Percentiles rank a stretch among this genome's conserved stretches.
Conservation (phyloP, 2,329 filamentous ascomycete genomes). For the Xylariaceae sp. region DNA sequence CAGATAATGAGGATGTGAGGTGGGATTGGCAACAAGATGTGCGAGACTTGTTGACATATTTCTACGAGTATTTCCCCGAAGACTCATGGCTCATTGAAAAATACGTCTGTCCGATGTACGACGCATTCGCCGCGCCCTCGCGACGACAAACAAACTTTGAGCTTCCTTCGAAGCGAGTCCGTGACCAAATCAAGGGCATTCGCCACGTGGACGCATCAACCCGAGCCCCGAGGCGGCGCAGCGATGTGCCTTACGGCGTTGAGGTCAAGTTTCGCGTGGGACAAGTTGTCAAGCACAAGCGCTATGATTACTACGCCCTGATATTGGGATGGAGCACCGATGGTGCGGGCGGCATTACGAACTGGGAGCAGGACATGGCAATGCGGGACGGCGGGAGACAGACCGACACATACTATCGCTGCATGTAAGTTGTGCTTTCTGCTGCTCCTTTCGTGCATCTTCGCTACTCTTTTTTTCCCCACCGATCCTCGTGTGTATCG, state of each 20-base stretch:
- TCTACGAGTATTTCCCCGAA: constrained; percentile 63
- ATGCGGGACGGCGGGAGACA: constrained; percentile 31
- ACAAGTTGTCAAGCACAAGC: constrained; percentile 76
- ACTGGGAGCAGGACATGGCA: constrained; percentile 44
- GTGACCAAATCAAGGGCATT: constrained; percentile 37
- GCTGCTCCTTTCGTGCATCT: constrained; percentile 17
- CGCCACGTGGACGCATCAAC: constrained; percentile 39
- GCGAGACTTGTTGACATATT: constrained; percentile 59
- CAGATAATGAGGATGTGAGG: constrained; percentile 35
- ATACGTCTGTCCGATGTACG: constrained; percentile 62
- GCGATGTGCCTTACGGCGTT: constrained; percentile 25
- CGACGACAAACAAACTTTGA: constrained; percentile 32
- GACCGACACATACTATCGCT: constrained; percentile 76
- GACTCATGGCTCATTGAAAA: constrained; percentile 69
- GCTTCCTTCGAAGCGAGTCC: constrained; percentile 32
- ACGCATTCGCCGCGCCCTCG: constrained; percentile 34
- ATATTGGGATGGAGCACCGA: constrained; percentile 84
- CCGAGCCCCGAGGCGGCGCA: constrained; percentile 34
- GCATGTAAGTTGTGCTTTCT: constrained; percentile 61
- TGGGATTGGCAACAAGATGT: constrained; percentile 59
- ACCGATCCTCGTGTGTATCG: no score
- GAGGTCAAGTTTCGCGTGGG: constrained; percentile 67
- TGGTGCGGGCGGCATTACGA: constrained; percentile 60
- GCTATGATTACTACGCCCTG: constrained; percentile 75
- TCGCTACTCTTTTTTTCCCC: constrained; percentile 40